Evolutionary conservation across 345 rosid genomes (phyloP), one percentile per base, ranked within the genome.

Genomic region (Ceriops tagal): DNA sequence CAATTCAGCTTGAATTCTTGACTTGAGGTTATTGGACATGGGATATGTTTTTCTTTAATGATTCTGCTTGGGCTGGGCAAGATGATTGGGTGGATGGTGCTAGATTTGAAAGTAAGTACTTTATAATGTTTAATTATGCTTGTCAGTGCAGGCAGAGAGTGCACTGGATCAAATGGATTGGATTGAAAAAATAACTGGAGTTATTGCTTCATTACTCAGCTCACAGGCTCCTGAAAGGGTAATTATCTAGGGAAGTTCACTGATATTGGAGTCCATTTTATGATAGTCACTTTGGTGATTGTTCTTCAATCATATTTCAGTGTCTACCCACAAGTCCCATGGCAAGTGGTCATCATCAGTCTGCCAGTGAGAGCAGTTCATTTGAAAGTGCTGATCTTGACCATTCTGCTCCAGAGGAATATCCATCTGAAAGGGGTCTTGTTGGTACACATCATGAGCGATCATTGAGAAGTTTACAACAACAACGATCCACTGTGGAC

Each of bases 101-200:
- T 24, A 1, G 24, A 4, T 11, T 21, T 4, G 28, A 10, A 24
- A 56, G 28, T 21, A 9, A 53, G 5, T 21, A 74, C 77, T 74
- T 79, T 68, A 52, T 59, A 66, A 81, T 78, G 73, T 84, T 80
- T 75, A 63, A 75, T 77, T 81, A 61, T 81, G 79, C 84, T 82
- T 80, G 93, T 89, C 90, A 80, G 89, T 85, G 87, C 97, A 96
- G 99, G 98, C 99, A 76, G 99, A 96, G 82, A 96, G 98, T 75
- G 95, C 95, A 35, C 80, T 85, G 32, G 99, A 96, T 82, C 98
- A 92, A 79, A 96, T 84, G 96, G 99, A 92, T 76, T 96, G 99
- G 99, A 89, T 96, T 71, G 98, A 96, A 65, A 96, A 96, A 82
- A 96, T 92, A 78, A 96, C 95, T 1, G 99, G 98, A 73, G 99